A percentile compares a stretch with the other conserved stretches of the same genome.
Evolutionary conservation across 2,329 filamentous ascomycete species (phyloP).

Genomic region (Aureobasidium sp.): DNA sequence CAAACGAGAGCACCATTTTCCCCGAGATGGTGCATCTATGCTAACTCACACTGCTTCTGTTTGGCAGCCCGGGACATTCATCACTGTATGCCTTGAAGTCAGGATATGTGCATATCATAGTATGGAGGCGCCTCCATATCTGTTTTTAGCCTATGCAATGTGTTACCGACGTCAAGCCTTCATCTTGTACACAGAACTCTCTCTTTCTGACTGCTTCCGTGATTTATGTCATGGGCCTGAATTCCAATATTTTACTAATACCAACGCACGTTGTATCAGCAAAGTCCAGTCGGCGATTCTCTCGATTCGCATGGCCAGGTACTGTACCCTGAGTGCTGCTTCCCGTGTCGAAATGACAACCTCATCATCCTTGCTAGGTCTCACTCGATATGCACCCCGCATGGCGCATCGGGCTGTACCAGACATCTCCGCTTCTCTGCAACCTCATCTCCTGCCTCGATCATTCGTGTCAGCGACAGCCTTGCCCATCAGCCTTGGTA

Average conservation of each 20-base stretch:
- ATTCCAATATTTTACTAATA: neutral
- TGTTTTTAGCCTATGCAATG: neutral
- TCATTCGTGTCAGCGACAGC: conserved; percentile 1
- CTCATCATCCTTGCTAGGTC: conserved; percentile 11
- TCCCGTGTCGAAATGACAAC: neutral
- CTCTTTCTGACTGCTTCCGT: neutral
- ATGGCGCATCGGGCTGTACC: neutral
- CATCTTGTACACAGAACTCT: neutral
- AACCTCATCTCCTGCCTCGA: neutral
- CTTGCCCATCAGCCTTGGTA: neutral
- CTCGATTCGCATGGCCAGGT: neutral
- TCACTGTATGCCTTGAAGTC: too few species aligned
- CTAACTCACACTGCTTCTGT: neutral
- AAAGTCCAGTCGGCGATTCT: neutral
- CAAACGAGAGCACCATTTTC: too few species aligned
- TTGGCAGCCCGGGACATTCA: neutral
- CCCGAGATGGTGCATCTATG: neutral
- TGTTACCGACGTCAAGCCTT: neutral
- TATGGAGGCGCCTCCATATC: neutral
- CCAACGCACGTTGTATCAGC: neutral
- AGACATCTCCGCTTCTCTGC: neutral
- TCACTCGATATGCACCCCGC: conserved; percentile 14
- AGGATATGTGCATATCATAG: neutral
- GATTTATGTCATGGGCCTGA: neutral
- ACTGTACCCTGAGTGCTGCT: neutral